Evolutionary conservation across 2,329 filamentous ascomycete species (phyloP).

Genomic region (Xylaria sp.): DNA sequence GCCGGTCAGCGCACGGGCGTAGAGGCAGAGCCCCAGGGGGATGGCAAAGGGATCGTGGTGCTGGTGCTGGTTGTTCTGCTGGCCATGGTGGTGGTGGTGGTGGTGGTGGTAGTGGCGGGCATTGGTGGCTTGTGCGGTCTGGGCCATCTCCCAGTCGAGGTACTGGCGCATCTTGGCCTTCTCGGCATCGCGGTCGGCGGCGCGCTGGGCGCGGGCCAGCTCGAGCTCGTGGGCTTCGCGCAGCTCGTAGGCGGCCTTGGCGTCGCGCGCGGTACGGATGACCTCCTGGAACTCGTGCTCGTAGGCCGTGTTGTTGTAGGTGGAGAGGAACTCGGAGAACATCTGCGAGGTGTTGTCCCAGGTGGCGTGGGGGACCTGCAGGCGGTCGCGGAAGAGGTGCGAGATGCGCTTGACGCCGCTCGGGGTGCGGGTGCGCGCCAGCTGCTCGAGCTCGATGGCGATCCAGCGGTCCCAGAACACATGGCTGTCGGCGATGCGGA

Average conservation of each 20-base stretch:
- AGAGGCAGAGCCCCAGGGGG: conserved; percentile 73
- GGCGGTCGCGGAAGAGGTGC: conserved; percentile 75
- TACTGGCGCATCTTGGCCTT: conserved; percentile 71
- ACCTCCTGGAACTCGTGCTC: conserved; percentile 78
- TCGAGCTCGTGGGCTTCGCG: conserved; percentile 77
- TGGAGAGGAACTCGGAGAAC: conserved; percentile 79
- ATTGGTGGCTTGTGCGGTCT: conserved; percentile 65
- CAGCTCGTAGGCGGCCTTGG: conserved; percentile 71
- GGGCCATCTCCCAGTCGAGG: conserved; percentile 83
- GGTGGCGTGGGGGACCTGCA: conserved; percentile 76
- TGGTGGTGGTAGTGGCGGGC: conserved; percentile 54
- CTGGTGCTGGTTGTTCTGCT: conserved; percentile 7
- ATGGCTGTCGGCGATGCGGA: conserved; percentile 80
- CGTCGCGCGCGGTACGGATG: conserved; percentile 70
- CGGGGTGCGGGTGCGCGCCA: conserved; percentile 65
- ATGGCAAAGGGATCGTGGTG: conserved; percentile 54
- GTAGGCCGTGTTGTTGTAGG: conserved; percentile 76
- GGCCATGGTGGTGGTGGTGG: conserved; percentile 9
- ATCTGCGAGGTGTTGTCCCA: conserved; percentile 81
- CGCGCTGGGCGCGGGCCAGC: conserved; percentile 67
- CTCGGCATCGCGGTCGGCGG: conserved; percentile 66
- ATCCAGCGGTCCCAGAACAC: conserved; percentile 83
- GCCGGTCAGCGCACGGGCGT: conserved; percentile 77
- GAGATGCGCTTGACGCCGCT: conserved; percentile 73
- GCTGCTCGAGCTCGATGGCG: conserved; percentile 75